Percentiles rank a stretch among this genome's conserved stretches.
These are phyloP conservation scores for Plasmodium billcollinsi DNA, from an alignment of 169 alveolate species.

Conservation along the genomic window DNA sequence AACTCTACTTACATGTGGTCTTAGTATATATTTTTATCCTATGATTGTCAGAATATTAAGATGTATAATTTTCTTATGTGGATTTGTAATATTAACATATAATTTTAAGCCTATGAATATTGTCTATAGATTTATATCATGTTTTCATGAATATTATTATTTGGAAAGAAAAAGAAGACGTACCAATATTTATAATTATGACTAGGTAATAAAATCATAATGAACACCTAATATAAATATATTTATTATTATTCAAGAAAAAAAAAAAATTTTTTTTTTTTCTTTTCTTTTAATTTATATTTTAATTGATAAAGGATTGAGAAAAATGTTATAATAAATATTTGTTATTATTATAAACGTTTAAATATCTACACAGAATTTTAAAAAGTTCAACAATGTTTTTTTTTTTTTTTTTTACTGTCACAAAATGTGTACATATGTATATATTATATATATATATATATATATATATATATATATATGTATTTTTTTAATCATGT, in stretches of 20 bases:
- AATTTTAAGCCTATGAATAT: constrained; percentile 71
- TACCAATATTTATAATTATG: constrained; percentile 20
- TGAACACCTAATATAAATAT: too few species aligned
- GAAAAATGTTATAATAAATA: too few species aligned
- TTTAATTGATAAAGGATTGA: too few species aligned
- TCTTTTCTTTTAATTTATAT: too few species aligned
- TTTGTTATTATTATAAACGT: too few species aligned
- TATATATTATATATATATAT: too few species aligned
- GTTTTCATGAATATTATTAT: constrained; percentile 49
- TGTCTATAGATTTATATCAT: constrained; percentile 44
- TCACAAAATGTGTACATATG: too few species aligned
- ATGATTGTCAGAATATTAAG: constrained; percentile 32
- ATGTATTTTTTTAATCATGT: too few species aligned
- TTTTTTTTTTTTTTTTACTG: too few species aligned
- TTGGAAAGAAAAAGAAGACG: constrained; percentile 18
- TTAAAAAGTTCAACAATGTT: too few species aligned
- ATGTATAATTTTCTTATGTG: constrained; percentile 22
- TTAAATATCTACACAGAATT: too few species aligned
- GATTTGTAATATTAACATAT: constrained; percentile 58
- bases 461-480: too few species aligned
- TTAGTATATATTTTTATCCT: constrained; percentile 63
- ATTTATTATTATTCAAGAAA: not conserved
- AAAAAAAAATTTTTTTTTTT: not conserved
- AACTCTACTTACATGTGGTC: constrained; percentile 18
- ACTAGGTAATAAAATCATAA: not conserved